Evolutionary conservation across 163 green algal species (phyloP).

Genomic region (Chlamydomonas reinhardtii): DNA sequence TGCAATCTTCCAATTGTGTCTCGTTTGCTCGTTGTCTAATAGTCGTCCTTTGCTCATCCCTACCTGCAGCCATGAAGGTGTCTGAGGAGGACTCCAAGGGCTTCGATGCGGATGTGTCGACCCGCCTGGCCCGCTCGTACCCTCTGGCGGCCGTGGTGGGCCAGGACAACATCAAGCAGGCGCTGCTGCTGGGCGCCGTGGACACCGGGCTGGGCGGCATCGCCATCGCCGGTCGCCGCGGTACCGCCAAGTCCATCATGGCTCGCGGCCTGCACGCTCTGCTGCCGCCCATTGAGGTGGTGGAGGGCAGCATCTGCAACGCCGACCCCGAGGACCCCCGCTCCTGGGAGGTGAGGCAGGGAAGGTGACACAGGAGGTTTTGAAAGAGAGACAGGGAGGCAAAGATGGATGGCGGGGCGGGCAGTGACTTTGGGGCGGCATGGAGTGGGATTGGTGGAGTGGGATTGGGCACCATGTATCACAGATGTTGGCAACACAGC

Average conservation of each 20-base stretch:
- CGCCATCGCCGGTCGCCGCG: constrained; percentile 90
- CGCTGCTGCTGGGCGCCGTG: constrained; percentile 96
- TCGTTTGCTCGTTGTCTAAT: too few species aligned
- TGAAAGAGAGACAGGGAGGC: too few species aligned
- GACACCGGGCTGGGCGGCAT: constrained; percentile 94
- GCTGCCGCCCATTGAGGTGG: constrained; percentile 97
- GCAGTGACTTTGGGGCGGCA: neutral
- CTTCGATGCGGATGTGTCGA: constrained; percentile 34
- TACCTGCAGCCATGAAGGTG: constrained; percentile 49
- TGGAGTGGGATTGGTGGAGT: too few species aligned
- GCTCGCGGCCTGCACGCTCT: constrained; percentile 95
- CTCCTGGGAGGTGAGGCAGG: constrained; percentile 84
- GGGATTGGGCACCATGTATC: too few species aligned
- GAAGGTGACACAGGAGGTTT: too few species aligned
- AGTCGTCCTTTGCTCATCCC: neutral
- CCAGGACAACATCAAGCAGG: constrained; percentile 89
- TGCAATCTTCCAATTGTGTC: too few species aligned
- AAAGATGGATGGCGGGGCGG: too few species aligned
- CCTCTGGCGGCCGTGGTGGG: constrained; percentile 85
- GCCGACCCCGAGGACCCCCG: constrained; percentile 90
- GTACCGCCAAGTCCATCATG: constrained; percentile 96
- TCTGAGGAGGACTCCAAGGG: constrained; percentile 37
- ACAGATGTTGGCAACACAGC: too few species aligned
- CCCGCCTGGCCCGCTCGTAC: constrained; percentile 61
- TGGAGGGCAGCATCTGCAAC: constrained; percentile 94